Conservation (phyloP, 2,329 filamentous ascomycete genomes). For the Passalora sequoiae region DNA sequence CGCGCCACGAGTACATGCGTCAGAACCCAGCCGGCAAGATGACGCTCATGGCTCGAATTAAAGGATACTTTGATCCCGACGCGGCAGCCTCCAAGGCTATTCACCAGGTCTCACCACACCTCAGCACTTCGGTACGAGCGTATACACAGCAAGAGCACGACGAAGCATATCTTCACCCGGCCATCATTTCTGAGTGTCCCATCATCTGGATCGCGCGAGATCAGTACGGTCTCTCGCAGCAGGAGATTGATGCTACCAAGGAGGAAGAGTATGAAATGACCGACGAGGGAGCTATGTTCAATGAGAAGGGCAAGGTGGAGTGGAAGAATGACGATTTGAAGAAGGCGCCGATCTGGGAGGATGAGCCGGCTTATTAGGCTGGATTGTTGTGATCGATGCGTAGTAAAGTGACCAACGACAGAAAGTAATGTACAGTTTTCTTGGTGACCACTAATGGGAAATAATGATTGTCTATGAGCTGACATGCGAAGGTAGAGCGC, state of each 20-base stretch:
- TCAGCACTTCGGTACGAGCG: constrained; percentile 27
- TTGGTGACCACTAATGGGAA: too few species aligned
- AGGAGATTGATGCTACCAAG: constrained; percentile 36
- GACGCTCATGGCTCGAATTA: constrained; percentile 19
- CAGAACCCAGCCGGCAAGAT: background rate
- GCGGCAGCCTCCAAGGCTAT: constrained; percentile 27
- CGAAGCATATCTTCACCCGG: constrained; percentile 43
- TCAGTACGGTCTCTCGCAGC: constrained; percentile 39
- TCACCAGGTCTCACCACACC: constrained; percentile 31
- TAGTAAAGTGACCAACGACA: too few species aligned
- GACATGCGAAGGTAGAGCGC: too few species aligned
- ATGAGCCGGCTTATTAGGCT: constrained; percentile 37
- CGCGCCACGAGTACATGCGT: constrained; percentile 12
- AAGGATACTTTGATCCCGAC: constrained; percentile 22
- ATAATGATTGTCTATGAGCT: too few species aligned
- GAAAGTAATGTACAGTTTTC: too few species aligned
- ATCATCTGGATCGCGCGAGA: constrained; percentile 44
- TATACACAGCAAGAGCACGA: constrained; percentile 32
- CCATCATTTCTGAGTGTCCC: constrained; percentile 38
- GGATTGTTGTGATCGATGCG: too few species aligned
- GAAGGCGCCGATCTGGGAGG: constrained; percentile 31
- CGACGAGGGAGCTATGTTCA: constrained; percentile 42
- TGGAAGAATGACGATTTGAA: constrained; percentile 38
- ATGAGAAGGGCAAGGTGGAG: constrained; percentile 42
- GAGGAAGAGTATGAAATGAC: constrained; percentile 33